Evolutionary conservation across 1,284 basidiomycete genomes (phyloP).

Genomic region (Rhodotorula sp.): DNA sequence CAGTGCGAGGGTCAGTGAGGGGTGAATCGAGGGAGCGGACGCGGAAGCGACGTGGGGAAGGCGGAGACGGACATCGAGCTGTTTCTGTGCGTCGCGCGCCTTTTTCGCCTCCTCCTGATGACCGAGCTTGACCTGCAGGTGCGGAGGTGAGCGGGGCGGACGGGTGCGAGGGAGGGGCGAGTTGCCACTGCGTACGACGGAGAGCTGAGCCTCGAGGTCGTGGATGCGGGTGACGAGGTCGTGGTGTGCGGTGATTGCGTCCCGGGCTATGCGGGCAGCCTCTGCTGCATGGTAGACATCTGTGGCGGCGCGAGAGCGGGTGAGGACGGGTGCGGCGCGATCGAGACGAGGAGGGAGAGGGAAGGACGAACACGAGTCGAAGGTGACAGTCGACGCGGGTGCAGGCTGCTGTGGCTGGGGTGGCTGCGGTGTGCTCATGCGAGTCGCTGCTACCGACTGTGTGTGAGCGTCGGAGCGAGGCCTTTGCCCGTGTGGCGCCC

Average conservation of each 20-base stretch:
- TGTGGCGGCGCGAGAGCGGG: not conserved
- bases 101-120: constrained; percentile 8
- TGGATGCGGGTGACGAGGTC: not conserved
- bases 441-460: not conserved
- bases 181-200: constrained; percentile 2
- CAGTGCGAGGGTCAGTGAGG: not conserved
- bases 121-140: constrained; percentile 8
- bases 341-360: not conserved
- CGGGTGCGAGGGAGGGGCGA: not conserved
- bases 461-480: not conserved
- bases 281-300: constrained; percentile 21
- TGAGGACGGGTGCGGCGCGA: too few relatives aligned
- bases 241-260: constrained; percentile 1
- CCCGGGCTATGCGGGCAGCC: constrained; percentile 23
- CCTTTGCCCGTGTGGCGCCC: not conserved
- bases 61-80: constrained; percentile 17
- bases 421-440: not conserved
- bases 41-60: not conserved
- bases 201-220: constrained; percentile 19
- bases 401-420: not conserved
- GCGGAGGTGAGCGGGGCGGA: not conserved
- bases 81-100: constrained; percentile 22
- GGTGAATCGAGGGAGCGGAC: not conserved
- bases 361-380: constrained; percentile 2
- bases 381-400: not conserved